Evolutionary conservation across 2,329 filamentous ascomycete genomes (phyloP).

Genomic region (Fusarium sp.): DNA sequence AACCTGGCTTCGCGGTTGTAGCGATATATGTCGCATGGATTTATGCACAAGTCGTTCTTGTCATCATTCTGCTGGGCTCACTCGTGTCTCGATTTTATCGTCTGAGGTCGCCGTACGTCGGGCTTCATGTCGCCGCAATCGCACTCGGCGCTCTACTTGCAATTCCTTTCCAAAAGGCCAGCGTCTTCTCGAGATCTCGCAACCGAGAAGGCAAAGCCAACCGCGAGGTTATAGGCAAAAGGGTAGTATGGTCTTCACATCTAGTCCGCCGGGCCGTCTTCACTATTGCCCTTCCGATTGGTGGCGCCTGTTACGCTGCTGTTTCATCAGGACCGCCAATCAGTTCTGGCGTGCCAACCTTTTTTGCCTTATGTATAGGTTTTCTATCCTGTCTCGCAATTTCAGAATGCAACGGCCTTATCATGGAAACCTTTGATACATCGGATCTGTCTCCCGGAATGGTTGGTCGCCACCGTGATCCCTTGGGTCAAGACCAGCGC

Average conservation of each 20-base stretch:
- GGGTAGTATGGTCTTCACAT: slow-evolving; percentile 77
- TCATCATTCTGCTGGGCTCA: slow-evolving; percentile 78
- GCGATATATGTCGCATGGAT: slow-evolving; percentile 82
- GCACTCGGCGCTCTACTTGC: slow-evolving; percentile 76
- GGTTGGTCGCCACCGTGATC: slow-evolving; percentile 65
- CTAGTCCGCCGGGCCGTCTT: slow-evolving; percentile 76
- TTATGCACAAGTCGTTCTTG: slow-evolving; percentile 78
- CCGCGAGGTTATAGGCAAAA: slow-evolving; percentile 73
- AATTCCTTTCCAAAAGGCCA: slow-evolving; percentile 79
- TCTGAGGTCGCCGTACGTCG: slow-evolving; percentile 73
- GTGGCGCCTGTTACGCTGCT: slow-evolving; percentile 74
- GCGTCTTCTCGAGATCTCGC: slow-evolving; percentile 73
- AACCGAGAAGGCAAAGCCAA: slow-evolving; percentile 69
- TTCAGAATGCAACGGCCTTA: slow-evolving; percentile 78
- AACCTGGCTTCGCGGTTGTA: slow-evolving; percentile 79
- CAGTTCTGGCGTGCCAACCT: slow-evolving; percentile 71
- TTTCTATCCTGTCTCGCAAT: slow-evolving; percentile 80
- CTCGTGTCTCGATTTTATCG: slow-evolving; percentile 76
- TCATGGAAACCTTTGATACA: slow-evolving; percentile 87
- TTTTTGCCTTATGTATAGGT: slow-evolving; percentile 74
- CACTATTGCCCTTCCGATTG: slow-evolving; percentile 73
- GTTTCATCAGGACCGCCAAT: slow-evolving; percentile 72
- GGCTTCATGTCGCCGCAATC: slow-evolving; percentile 73
- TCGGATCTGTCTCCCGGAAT: slow-evolving; percentile 81
- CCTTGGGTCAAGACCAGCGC: slow-evolving; percentile 54